These are phyloP conservation scores for Backusella luteola DNA, from an alignment of 192 early-diverging fungal species.

Conservation along the genomic window DNA sequence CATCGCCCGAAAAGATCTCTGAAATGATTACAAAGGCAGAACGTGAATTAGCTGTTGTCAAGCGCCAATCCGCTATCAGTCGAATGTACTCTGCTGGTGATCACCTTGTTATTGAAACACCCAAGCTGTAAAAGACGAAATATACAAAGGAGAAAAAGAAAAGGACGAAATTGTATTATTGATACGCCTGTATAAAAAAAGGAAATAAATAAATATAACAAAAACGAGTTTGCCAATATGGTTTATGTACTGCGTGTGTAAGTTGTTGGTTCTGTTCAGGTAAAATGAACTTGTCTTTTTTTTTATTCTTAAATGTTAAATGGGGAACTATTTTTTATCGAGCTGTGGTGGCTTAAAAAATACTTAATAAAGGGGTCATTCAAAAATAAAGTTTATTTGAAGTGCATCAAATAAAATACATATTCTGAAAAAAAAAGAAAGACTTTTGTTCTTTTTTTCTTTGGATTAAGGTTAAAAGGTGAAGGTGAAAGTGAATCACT, in stretches of 20 bases:
- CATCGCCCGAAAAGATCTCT: constrained; percentile 55
- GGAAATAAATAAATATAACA: neutral
- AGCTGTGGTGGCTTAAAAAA: too few relatives aligned
- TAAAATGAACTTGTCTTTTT: neutral
- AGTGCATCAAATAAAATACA: too few relatives aligned
- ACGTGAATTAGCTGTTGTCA: constrained; percentile 67
- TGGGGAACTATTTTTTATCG: too few relatives aligned
- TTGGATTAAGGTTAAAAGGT: too few relatives aligned
- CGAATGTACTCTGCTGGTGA: constrained; percentile 64
- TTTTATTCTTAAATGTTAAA: neutral
- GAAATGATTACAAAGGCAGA: constrained; percentile 58
- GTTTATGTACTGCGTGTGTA: neutral
- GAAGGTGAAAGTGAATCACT: too few relatives aligned
- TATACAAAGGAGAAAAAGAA: neutral
- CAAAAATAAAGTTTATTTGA: too few relatives aligned
- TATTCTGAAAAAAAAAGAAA: too few relatives aligned
- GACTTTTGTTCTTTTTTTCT: too few relatives aligned
- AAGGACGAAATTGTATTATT: neutral
- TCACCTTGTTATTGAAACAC: constrained; percentile 67
- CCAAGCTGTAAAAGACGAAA: constrained; percentile 1
- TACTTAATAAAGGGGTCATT: too few relatives aligned
- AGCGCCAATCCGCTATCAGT: constrained; percentile 77
- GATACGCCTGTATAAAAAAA: neutral
- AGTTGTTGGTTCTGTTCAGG: neutral
- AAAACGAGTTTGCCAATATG: neutral